Percentiles rank a stretch among this genome's conserved stretches.
Evolutionary conservation across 805 yeast species (phyloP).

Genomic region (Candida ulmi): DNA sequence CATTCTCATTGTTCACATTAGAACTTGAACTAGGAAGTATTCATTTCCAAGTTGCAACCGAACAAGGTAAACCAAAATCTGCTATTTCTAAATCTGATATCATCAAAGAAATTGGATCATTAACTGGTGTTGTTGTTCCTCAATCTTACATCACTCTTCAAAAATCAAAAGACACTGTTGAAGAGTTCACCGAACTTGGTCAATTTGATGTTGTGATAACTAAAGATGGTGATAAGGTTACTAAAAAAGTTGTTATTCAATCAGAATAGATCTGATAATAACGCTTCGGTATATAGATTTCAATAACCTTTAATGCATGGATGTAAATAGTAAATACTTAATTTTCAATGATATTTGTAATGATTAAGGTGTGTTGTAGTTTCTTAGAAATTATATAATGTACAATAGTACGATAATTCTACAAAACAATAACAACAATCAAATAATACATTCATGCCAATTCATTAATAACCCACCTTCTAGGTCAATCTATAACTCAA

Average conservation of each 20-base stretch:
- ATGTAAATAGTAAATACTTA: neutral
- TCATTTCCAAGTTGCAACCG: constrained; percentile 3
- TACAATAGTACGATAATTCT: neutral
- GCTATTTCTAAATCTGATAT: constrained; percentile 12
- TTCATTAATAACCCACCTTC: too few species aligned
- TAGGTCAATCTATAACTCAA: neutral
- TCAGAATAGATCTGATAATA: neutral
- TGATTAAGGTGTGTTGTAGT: too few species aligned
- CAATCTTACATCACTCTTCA: constrained; percentile 10
- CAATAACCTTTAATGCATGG: neutral
- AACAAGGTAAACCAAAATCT: neutral
- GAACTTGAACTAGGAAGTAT: constrained; percentile 14
- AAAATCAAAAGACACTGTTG: constrained; percentile 2
- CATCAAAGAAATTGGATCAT: constrained; percentile 6
- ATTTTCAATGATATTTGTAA: too few species aligned
- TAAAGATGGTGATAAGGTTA: constrained; percentile 9
- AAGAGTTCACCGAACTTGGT: constrained; percentile 13
- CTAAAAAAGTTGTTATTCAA: constrained; percentile 14
- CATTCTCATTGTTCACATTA: constrained; percentile 20
- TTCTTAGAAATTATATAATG: too few species aligned
- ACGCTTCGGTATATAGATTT: neutral
- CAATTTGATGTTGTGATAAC: constrained; percentile 13
- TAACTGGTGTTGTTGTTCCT: constrained; percentile 15
- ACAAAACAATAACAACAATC: neutral
- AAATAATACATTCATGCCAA: too few species aligned